Base-by-base conservation (phyloP, 495 filamentous ascomycete genomes). In the Achaetomiella virescens region DNA sequence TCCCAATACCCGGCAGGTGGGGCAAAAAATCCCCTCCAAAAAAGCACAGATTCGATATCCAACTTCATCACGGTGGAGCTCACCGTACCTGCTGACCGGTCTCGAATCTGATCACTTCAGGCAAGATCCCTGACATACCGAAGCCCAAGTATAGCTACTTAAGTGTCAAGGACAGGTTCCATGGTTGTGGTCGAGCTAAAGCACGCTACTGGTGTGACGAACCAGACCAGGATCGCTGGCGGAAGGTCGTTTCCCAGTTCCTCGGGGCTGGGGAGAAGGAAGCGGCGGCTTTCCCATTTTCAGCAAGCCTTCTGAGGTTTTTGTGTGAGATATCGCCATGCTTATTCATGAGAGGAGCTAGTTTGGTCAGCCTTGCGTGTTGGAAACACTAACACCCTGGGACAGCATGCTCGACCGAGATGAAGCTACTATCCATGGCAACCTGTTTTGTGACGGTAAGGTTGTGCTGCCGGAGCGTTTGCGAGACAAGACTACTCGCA, bases 171-270 rank as follows among this genome's bases (percentile, higher is more conserved):
- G 5, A 31, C 27, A 31, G 9, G 48, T 51, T 51, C 48, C 48
- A 51, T 51, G 36, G 49, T 42, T 52, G 36, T 42, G 49, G 50
- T 53, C 20, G 6, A 35, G 10, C 50, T 35, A 22, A 31, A 42
- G 22, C 38, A 21, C 49, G 49, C 49, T 33, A 41, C 49, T 22
- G 37, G 37, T 31, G 49, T 42, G 49, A 42, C 38, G 49, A 52
- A 42, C 37, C 49, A 52, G 37, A 24, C 38, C 25, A 29, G 17
- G 14, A 35, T 44, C 25, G 33, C 25, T 35, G 3, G 37, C 38
- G 15, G 12, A 35, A 35, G 38, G 25, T 37, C 43, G 49, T n/a
- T 45, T 45, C 35, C 54, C 54, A 51, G 54, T 31, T 45, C 47
- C 47, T 57, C 12, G 54, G 54, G 27, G 47, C 47, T 51, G 49